These are phyloP conservation scores for Trifolium fragiferum DNA, from an alignment of 306 rosid genomes.

Conservation along the genomic window DNA sequence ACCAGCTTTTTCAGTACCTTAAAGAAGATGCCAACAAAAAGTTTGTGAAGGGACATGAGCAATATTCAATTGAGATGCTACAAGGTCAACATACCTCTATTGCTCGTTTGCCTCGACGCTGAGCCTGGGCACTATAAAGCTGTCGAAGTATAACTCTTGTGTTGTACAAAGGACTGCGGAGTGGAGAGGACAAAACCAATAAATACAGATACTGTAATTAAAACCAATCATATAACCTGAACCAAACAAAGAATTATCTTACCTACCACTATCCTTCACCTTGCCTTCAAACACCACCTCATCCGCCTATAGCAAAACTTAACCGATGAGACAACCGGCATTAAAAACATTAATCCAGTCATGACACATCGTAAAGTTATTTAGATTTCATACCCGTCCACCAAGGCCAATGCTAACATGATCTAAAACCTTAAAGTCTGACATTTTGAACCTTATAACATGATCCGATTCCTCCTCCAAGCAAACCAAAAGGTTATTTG, in stretches of 20 bases:
- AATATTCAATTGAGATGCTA: not conserved
- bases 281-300: slow-evolving; percentile 82
- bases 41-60: slow-evolving; percentile 4
- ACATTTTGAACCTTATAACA: slow-evolving; percentile 77
- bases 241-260: slow-evolving; percentile 45
- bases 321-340: slow-evolving; percentile 44
- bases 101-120: slow-evolving; percentile 92
- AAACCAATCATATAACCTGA: slow-evolving; percentile 34
- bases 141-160: slow-evolving; percentile 85
- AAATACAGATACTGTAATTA: slow-evolving; percentile 39
- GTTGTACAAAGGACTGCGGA: slow-evolving; percentile 77
- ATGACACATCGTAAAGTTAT: slow-evolving; percentile 26
- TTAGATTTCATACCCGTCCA: slow-evolving; percentile 78
- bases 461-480: slow-evolving; percentile 84
- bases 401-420: slow-evolving; percentile 82
- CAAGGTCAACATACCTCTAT: slow-evolving; percentile 67
- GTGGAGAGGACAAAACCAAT: slow-evolving; percentile 50
- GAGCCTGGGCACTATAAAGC: slow-evolving; percentile 82
- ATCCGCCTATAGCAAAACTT: slow-evolving; percentile 68
- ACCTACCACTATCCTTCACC: slow-evolving; percentile 77
- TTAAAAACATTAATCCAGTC: slow-evolving; percentile 29
- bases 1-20: slow-evolving; percentile 89
- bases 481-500: slow-evolving; percentile 41
- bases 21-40: slow-evolving; percentile 34
- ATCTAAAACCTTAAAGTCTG: slow-evolving; percentile 74